Conservation (phyloP, 768 basidiomycete species). For the Hypsizygus marmoreus region DNA sequence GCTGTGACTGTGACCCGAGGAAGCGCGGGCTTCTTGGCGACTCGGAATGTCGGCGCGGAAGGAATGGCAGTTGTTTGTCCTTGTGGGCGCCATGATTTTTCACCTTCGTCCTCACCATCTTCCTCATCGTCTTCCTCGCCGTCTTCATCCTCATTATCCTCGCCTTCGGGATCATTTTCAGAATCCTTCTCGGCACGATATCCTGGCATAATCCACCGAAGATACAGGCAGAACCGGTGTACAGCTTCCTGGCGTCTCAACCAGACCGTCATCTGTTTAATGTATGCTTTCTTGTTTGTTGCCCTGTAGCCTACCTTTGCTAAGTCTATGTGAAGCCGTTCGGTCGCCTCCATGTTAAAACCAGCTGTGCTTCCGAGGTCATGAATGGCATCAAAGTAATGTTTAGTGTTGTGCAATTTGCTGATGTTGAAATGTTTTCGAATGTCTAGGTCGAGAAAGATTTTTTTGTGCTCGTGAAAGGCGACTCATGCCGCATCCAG, state of each 20-base stretch:
- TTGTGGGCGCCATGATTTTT: too few relatives aligned
- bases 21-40: constrained; percentile 13
- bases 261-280: constrained; percentile 41
- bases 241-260: constrained; percentile 37
- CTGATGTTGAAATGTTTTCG: constrained; percentile 37
- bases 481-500: constrained; percentile 23
- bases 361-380: constrained; percentile 27
- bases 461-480: constrained; percentile 35
- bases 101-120: neutral
- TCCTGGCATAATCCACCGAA: constrained; percentile 26
- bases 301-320: constrained; percentile 36
- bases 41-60: too few relatives aligned
- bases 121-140: neutral
- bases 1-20: constrained; percentile 7
- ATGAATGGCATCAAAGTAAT: constrained; percentile 32
- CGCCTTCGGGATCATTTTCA: neutral
- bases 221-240: constrained; percentile 17
- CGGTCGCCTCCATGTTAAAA: constrained; percentile 35
- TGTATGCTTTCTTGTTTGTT: constrained; percentile 30
- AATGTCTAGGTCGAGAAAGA: constrained; percentile 26
- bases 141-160: neutral
- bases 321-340: constrained; percentile 21
- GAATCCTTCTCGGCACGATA: constrained; percentile 5
- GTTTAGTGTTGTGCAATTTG: constrained; percentile 34
- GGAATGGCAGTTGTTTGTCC: too few relatives aligned